These are phyloP conservation scores for Xerophyta viscosa DNA, from an alignment of 106 monocot genomes.

Conservation along the genomic window DNA sequence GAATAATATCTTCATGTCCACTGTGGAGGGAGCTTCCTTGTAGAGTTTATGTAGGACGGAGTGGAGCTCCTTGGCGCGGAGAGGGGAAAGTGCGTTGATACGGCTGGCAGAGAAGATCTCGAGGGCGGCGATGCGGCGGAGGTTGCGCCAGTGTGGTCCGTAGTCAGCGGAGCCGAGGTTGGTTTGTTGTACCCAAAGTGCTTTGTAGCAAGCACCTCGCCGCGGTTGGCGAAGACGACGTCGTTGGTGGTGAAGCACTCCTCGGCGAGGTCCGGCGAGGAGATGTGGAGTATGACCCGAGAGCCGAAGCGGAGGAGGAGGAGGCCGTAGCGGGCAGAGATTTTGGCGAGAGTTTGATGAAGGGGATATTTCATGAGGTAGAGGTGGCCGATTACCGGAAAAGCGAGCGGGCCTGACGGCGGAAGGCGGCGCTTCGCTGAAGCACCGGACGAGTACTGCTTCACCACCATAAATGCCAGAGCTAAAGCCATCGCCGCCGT, in stretches of 20 bases:
- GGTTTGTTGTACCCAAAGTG: constrained; percentile 9
- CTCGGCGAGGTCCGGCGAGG: constrained; percentile 20
- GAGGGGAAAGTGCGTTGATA: background rate
- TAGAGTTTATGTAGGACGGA: constrained; percentile 5
- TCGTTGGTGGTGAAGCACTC: constrained; percentile 35
- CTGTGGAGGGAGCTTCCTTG: background rate
- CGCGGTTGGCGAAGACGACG: constrained; percentile 27
- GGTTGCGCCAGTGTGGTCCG: constrained; percentile 23
- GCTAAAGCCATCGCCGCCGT: background rate
- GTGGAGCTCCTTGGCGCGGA: constrained; percentile 1
- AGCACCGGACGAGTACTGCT: background rate
- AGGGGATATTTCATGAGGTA: constrained; percentile 22
- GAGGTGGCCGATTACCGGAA: constrained; percentile 24
- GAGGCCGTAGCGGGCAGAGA: constrained; percentile 23
- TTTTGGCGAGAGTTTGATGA: constrained; percentile 15
- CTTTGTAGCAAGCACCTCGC: constrained; percentile 2
- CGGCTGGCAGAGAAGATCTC: constrained; percentile 16
- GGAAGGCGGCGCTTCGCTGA: background rate
- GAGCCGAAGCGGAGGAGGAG: constrained; percentile 34
- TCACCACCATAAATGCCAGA: background rate
- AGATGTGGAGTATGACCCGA: constrained; percentile 24
- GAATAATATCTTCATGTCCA: constrained; percentile 5
- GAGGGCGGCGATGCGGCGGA: constrained; percentile 21
- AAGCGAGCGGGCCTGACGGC: constrained; percentile 8
- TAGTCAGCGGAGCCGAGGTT: constrained; percentile 7